Evolutionary conservation across 1,284 basidiomycete species (phyloP), one percentile per base, ranked within the genome.

Genomic region (Trametes hirsuta): DNA sequence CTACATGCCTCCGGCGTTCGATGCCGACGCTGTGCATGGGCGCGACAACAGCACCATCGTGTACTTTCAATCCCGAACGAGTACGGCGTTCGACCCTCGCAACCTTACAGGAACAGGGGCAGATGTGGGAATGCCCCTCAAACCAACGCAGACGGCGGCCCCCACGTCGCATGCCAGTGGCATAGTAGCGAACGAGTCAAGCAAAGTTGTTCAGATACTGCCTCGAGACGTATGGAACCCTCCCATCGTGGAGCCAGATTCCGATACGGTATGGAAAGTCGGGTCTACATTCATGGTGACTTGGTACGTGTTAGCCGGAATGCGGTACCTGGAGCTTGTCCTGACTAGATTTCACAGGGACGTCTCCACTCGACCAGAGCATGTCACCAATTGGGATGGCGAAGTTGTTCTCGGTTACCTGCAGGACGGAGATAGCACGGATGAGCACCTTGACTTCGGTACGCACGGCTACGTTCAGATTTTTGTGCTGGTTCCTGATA

Each of bases 1-100:
- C 64, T 65, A 65, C 53, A 62, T 62, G 58, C 61, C 64, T 3
- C 60, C 58, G 3, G 58, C 39, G 39, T 65, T 65, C 49, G 53
- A 62, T 42, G 24, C 55, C 42, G 49, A 46, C 42, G 52, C 64
- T 15, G 53, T 53, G 3, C 46, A 52, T n/a, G 53, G 47, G 35
- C 25, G 40, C 51, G 56, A 50, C 3, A 39, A 39, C 47, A 42
- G 9, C 35, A 47, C 21, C 15, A 30, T n/a, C 21, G 30, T 34
- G 15, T 37, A 49, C 46, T 11, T 46, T 15, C 41, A 24, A 12
- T 24, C 54, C 12, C 42, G 46, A 40, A 34, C 37, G 15, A 14
- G 44, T 5, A 42, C 34, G 9, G 76, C 77, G 70, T 81, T 88
- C 74, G 91, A 81, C 81, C 93, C 94, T 71, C 93, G 74, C 77